Evolutionary conservation across 2,329 filamentous ascomycete genomes (phyloP), one percentile per base, ranked within the genome.

Genomic region (Scytalidium sp.): DNA sequence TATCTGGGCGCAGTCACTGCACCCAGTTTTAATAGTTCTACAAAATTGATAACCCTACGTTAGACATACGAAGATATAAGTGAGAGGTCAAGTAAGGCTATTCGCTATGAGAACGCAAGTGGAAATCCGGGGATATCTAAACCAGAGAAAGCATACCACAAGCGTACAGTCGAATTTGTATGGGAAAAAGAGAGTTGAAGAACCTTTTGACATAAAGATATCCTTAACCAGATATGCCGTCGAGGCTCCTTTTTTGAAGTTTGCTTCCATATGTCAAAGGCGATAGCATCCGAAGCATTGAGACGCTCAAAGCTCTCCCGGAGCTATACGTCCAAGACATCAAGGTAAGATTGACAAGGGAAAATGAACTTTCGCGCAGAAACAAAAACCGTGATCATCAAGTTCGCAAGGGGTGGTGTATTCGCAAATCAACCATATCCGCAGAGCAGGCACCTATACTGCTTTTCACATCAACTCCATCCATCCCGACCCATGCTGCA

Each of bases 381-480:
- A 66, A 65, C 59, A 56, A 56, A 64, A 66, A 65, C 64, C 63
- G 64, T 64, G 59, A 63, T 65, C 62, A 59, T 67, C 59, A 64
- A 57, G 56, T 56, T 57, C 63, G 64, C 64, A 66, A 36, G 32
- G 62, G 56, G 66, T 65, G 61, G 62, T 66, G 62, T 64, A 64
- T 66, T 62, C 61, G 60, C 63, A 66, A 64, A 63, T 57, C 54
- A 51, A 51, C 53, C 45, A 54, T 56, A 59, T 60, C 59, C 53
- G 56, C 58, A 60, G 59, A 60, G 48, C 50, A 48, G 32, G 52
- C 58, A 61, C 59, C 55, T 56, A 51, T 60, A 64, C 60, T 64
- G 62, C 62, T 64, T 64, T 65, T 65, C 63, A 63, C 62, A 63
- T 60, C 59, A 64, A 65, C 61, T 61, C 61, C 13, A 36, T 36